Evolutionary conservation across 345 rosid species (phyloP).

Genomic region (Brassica cretica): DNA sequence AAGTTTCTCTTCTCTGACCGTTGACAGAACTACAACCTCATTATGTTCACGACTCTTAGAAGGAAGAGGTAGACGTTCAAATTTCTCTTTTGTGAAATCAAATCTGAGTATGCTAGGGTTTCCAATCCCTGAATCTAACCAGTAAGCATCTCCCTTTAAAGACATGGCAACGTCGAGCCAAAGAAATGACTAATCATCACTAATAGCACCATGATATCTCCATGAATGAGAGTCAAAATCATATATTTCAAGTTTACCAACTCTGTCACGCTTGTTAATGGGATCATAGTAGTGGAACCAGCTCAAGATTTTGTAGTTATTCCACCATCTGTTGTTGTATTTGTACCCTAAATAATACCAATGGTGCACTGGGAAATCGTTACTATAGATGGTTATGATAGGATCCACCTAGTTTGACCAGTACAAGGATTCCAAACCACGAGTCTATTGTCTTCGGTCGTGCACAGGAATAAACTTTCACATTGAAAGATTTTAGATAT

Average conservation of each 20-base stretch:
- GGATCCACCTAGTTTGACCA: not conserved
- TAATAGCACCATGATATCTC: not conserved
- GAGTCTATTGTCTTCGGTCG: not conserved
- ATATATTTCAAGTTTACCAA: not conserved
- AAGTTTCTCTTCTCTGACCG: not conserved
- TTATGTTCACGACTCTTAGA: not conserved
- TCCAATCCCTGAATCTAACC: not conserved
- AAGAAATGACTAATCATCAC: not conserved
- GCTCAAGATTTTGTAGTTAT: no score
- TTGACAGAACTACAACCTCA: not conserved
- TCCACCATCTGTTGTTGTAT: not conserved
- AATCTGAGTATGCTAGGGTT: not conserved
- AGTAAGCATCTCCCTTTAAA: not conserved
- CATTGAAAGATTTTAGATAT: not conserved
- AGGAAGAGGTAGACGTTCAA: not conserved
- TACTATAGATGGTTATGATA: not conserved
- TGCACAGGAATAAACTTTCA: not conserved
- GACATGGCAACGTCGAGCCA: not conserved
- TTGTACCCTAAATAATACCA: not conserved
- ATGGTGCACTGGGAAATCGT: not conserved
- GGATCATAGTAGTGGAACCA: no score
- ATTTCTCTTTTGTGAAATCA: not conserved
- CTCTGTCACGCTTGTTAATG: not conserved
- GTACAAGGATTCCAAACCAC: not conserved
- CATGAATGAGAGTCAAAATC: not conserved